Evolutionary conservation across 257 asterid genomes (phyloP), one percentile per base, ranked within the genome.

Genomic region (Cruciata laevipes): DNA sequence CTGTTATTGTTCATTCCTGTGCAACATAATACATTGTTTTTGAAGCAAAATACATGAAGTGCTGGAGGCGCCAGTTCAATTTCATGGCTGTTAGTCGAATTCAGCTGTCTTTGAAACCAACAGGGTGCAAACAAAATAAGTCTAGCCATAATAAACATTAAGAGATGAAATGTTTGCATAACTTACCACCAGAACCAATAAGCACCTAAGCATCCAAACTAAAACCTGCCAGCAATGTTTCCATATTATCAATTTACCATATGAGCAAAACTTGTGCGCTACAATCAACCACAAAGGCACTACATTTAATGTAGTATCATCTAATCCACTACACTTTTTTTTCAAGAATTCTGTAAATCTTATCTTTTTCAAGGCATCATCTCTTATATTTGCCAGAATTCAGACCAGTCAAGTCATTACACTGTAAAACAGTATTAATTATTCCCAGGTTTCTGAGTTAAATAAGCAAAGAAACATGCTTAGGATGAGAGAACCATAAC

Each of bases 31-130:
- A 78, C 71, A 27, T 84, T 86, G 70, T 80, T 82, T 65, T 86
- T 83, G 78, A 86, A 86, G 78, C 89, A 86, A 72, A 80, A 86
- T 27, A 82, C 89, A 5, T 87, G 82, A 61, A 84, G 89, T 2
- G 89, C 93, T 42, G 87, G 87, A 23, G 93, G 89, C 0, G 81
- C 61, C 69, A 86, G 66, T 58, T 88, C 93, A 44, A 86, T 89
- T 73, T 88, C 93, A 40, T 88, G 93, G 73, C 93, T 84, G 32
- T 86, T n/a, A 88, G 81, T 69, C 89, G 2, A 89, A 71, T 81
- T 84, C 87, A 13, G 93, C 95, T 77, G 33, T 87, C 93, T 80
- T 88, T 88, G 86, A 88, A 86, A 73, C 90, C 95, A 35, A 88
- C 95, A 61, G 64, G 66, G 57, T 24, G 59, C 3, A 71, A 37